Evolutionary conservation across 2,329 filamentous ascomycete genomes (phyloP).

Genomic region (Trichoderma harzianum): DNA sequence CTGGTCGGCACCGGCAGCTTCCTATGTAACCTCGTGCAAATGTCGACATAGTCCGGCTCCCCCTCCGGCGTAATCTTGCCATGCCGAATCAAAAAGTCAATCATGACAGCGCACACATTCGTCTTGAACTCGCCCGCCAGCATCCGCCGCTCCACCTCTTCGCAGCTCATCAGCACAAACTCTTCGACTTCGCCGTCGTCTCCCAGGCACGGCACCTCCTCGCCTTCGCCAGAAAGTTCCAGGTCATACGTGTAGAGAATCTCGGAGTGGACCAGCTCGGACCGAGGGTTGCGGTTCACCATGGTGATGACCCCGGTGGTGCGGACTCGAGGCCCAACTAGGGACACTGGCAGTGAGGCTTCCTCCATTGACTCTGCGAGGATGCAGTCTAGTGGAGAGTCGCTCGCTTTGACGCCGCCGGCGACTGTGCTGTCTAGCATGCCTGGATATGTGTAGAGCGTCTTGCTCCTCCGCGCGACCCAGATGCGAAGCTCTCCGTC

Average conservation of each 20-base stretch:
- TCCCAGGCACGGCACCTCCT: conserved; percentile 61
- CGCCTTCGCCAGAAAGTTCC: conserved; percentile 52
- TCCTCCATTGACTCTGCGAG: conserved; percentile 72
- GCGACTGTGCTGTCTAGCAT: conserved; percentile 80
- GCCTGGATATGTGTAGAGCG: conserved; percentile 69
- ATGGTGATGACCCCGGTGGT: conserved; percentile 36
- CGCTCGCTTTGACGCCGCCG: conserved; percentile 67
- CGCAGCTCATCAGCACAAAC: conserved; percentile 65
- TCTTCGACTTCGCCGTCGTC: conserved; percentile 80
- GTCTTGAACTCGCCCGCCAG: conserved; percentile 74
- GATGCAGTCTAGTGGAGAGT: conserved; percentile 64
- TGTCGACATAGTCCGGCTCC: conserved; percentile 69
- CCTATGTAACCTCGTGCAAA: conserved; percentile 48
- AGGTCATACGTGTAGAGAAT: conserved; percentile 71
- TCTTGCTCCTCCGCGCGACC: conserved; percentile 63
- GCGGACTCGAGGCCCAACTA: conserved; percentile 27
- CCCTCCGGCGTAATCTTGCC: conserved; percentile 69
- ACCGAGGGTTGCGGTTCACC: conserved; percentile 29
- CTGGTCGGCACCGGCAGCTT: conserved; percentile 40
- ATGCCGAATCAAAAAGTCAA: conserved; percentile 80
- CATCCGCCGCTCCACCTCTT: conserved; percentile 59
- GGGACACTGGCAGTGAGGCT: conserved; percentile 43
- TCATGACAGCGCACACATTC: conserved; percentile 72
- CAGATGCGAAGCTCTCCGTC: conserved; percentile 60
- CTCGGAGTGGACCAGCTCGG: conserved; percentile 35